These are phyloP conservation scores for Tylopilus orsonianus DNA, from an alignment of 1,284 basidiomycete species.

Conservation along the genomic window DNA sequence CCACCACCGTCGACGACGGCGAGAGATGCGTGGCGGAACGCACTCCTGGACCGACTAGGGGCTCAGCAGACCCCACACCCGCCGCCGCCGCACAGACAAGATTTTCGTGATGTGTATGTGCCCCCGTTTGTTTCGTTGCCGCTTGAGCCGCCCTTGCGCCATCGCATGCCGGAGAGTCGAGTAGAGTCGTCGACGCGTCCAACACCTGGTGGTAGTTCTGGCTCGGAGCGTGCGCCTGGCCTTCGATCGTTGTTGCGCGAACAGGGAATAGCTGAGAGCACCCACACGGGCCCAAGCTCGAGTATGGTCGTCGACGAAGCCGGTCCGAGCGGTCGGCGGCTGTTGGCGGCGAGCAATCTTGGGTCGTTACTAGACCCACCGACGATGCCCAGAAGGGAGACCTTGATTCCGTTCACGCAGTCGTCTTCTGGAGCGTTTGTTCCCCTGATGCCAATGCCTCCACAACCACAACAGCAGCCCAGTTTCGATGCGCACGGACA, in stretches of 20 bases:
- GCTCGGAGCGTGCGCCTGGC: slow-evolving; percentile 18
- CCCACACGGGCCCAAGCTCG: slow-evolving; percentile 10
- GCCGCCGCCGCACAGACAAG: slow-evolving; percentile 1
- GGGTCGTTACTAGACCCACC: slow-evolving; percentile 11
- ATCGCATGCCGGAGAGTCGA: slow-evolving; percentile 10
- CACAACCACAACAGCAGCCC: neutral
- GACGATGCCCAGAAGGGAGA: slow-evolving; percentile 11
- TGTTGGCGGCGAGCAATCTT: neutral
- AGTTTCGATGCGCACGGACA: slow-evolving; percentile 10
- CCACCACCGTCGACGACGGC: too few relatives aligned
- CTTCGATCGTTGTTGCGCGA: slow-evolving; percentile 16
- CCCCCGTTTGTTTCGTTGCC: slow-evolving; percentile 8
- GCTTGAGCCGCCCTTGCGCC: slow-evolving; percentile 8
- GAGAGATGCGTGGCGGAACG: too few relatives aligned
- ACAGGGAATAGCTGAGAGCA: slow-evolving; percentile 20
- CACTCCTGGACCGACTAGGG: slow-evolving; percentile 17
- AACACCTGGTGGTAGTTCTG: neutral
- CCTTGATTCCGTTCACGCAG: slow-evolving; percentile 12
- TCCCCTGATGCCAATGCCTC: neutral
- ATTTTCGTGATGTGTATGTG: slow-evolving; percentile 7
- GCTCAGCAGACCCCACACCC: slow-evolving; percentile 9
- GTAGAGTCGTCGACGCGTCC: slow-evolving; percentile 6
- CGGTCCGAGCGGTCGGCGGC: slow-evolving; percentile 7
- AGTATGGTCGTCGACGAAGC: slow-evolving; percentile 16
- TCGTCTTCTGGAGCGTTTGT: slow-evolving; percentile 16